Conservation (phyloP, 495 filamentous ascomycete species). For the Penicillium cataractarum region DNA sequence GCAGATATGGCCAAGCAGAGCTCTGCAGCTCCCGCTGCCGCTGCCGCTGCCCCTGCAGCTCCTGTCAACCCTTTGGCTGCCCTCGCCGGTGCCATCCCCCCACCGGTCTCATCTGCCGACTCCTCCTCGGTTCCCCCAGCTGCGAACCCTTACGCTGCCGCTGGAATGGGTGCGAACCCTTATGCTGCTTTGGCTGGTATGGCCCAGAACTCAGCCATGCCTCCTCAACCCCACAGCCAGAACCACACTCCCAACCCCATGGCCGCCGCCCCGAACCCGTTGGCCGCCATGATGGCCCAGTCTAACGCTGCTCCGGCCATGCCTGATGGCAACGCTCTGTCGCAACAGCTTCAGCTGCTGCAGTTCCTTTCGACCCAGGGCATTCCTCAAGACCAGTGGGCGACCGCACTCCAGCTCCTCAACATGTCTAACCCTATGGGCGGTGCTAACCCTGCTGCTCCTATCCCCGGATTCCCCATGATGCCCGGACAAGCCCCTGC, state of each 20-base stretch:
- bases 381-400: constrained; percentile 65
- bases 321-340: constrained; percentile 45
- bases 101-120: constrained; percentile 50
- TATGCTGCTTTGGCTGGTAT: constrained; percentile 50
- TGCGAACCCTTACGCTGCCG: constrained; percentile 62
- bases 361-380: constrained; percentile 62
- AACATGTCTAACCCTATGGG: constrained; percentile 43
- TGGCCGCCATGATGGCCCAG: constrained; percentile 53
- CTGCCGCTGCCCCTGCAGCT: constrained; percentile 52
- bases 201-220: constrained; percentile 44
- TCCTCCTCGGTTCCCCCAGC: constrained; percentile 45
- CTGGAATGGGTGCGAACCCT: constrained; percentile 57
- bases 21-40: constrained; percentile 60
- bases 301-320: constrained; percentile 36
- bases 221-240: constrained; percentile 50
- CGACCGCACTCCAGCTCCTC: constrained; percentile 53
- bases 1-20: constrained; percentile 87
- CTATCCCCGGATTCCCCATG: constrained; percentile 34
- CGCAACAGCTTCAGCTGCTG: constrained; percentile 66
- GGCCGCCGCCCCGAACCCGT: constrained; percentile 45
- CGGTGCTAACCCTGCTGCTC: constrained; percentile 32
- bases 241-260: constrained; percentile 47
- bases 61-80: constrained; percentile 58
- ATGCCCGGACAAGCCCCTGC: constrained; percentile 22
- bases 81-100: constrained; percentile 53